Conservation (phyloP, 228 moss, liverwort and hornwort species). For the Sphagnum magellanicum region DNA sequence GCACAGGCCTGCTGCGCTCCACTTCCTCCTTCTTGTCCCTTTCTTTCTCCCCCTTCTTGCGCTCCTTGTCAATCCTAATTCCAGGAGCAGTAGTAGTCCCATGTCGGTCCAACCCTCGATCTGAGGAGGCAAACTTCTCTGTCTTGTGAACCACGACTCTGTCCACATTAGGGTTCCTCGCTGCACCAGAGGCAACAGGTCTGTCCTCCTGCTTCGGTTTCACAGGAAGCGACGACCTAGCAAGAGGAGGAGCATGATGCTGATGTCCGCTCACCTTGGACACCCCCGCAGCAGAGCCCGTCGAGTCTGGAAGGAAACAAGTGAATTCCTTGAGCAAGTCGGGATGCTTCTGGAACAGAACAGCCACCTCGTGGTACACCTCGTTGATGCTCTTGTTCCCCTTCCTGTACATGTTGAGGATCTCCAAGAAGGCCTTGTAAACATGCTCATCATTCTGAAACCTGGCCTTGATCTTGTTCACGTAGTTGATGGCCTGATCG, state of each 20-base stretch:
- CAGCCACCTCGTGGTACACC: slow-evolving; percentile 12
- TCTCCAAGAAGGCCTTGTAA: slow-evolving; percentile 15
- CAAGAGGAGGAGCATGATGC: too few relatives aligned
- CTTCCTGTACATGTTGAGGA: slow-evolving; percentile 10
- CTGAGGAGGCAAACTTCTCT: neutral
- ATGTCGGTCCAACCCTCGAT: neutral
- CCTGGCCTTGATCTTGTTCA: slow-evolving; percentile 17
- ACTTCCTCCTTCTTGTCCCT: neutral
- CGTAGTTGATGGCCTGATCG: slow-evolving; percentile 8
- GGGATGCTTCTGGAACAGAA: slow-evolving; percentile 12
- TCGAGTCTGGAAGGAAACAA: slow-evolving; percentile 14
- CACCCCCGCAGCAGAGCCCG: slow-evolving; percentile 2
- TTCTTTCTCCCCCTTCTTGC: neutral
- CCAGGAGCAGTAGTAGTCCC: neutral
- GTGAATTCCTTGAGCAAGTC: slow-evolving; percentile 15
- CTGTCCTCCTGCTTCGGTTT: too few relatives aligned
- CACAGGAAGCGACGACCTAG: too few relatives aligned
- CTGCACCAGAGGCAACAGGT: too few relatives aligned
- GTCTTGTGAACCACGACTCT: too few relatives aligned
- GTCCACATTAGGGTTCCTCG: too few relatives aligned
- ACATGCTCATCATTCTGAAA: slow-evolving; percentile 11
- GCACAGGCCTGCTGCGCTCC: slow-evolving; percentile 5
- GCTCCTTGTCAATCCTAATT: neutral
- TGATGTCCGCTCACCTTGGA: too few relatives aligned
- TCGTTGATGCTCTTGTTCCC: slow-evolving; percentile 12